These are phyloP conservation scores for Salix viminalis DNA, from an alignment of 345 rosid species.

Conservation along the genomic window DNA sequence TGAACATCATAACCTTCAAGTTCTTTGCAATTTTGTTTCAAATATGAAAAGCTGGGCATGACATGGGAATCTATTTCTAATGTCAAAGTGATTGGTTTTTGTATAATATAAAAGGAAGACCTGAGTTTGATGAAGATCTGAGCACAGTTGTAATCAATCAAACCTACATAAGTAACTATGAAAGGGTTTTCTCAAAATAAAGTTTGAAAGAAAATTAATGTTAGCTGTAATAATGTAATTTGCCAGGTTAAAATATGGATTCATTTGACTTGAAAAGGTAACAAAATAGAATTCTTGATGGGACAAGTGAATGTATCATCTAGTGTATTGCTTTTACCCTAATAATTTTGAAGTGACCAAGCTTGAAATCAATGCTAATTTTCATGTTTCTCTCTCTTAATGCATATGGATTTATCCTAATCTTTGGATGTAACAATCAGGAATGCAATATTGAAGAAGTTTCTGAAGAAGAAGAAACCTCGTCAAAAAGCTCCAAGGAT, in stretches of 20 bases:
- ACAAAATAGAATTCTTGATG: not conserved
- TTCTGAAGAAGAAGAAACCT: constrained; percentile 68
- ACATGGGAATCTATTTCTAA: not conserved
- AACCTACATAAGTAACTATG: not conserved
- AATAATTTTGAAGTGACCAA: not conserved
- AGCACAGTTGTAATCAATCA: no score
- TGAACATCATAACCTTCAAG: not conserved
- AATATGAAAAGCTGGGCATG: not conserved
- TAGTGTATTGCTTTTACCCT: not conserved
- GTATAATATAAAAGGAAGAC: no score
- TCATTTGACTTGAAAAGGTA: no score
- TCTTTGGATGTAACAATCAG: constrained; percentile 34
- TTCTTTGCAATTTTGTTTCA: not conserved
- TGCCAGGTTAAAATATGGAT: no score
- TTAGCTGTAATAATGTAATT: not conserved
- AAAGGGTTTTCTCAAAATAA: not conserved
- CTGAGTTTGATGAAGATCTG: no score
- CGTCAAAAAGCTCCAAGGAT: constrained; percentile 78
- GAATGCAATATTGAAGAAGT: constrained; percentile 85
- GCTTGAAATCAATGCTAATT: not conserved
- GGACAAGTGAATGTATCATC: not conserved
- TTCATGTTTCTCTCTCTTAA: not conserved
- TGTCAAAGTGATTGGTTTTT: not conserved
- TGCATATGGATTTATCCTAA: constrained; percentile 2
- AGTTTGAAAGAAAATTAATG: not conserved